These are phyloP conservation scores for Kandelia obovata DNA, from an alignment of 345 rosid species.

Conservation along the genomic window DNA sequence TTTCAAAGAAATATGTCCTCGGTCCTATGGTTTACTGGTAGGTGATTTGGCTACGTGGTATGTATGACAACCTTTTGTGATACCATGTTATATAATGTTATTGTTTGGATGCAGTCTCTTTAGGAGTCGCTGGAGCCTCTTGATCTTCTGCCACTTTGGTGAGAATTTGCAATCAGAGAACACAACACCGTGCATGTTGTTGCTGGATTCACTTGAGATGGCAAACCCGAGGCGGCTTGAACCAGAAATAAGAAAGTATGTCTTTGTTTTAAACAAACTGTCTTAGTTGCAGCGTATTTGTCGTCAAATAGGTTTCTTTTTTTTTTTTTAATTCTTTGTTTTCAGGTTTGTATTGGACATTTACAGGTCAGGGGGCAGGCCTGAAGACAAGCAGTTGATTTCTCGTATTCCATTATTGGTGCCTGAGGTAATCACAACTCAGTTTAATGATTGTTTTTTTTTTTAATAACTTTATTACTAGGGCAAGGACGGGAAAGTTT, in stretches of 20 bases:
- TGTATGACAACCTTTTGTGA: background rate
- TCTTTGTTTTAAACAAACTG: background rate
- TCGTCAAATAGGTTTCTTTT: background rate
- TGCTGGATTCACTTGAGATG: constrained; percentile 66
- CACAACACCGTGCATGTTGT: constrained; percentile 48
- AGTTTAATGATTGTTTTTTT: background rate
- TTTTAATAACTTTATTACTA: background rate
- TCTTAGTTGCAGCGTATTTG: no score
- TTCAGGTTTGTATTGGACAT: constrained; percentile 61
- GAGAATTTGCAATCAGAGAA: constrained; percentile 40
- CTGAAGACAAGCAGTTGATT: constrained; percentile 36
- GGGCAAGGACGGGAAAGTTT: constrained; percentile 2
- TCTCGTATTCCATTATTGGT: constrained; percentile 39
- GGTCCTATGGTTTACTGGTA: constrained; percentile 70
- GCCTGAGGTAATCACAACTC: constrained; percentile 38
- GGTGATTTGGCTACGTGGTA: background rate
- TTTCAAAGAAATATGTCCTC: constrained; percentile 56
- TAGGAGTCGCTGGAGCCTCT: constrained; percentile 61
- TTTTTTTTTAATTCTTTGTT: constrained; percentile 4
- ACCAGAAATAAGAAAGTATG: constrained; percentile 58
- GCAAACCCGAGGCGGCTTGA: constrained; percentile 48
- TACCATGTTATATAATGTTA: constrained; percentile 7
- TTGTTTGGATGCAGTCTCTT: constrained; percentile 15
- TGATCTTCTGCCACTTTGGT: constrained; percentile 69
- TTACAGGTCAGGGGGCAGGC: constrained; percentile 42